Evolutionary conservation across 768 basidiomycete species (phyloP).

Genomic region (Termitomyces eurrhizus): DNA sequence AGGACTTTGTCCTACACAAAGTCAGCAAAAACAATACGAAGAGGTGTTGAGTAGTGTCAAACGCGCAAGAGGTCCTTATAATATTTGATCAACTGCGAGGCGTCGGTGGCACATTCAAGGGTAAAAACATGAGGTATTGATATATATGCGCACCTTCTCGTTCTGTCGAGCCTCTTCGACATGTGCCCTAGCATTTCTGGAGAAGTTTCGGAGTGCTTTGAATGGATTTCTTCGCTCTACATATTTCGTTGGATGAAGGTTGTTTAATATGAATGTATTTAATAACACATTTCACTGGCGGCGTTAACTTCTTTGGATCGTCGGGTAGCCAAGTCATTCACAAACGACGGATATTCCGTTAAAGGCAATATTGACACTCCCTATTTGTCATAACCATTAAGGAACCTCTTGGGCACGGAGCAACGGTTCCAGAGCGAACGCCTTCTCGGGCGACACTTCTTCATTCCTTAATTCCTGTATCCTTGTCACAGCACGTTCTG

Average conservation of each 20-base stretch:
- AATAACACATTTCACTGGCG: slow-evolving; percentile 36
- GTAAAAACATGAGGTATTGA: neutral
- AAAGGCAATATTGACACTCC: slow-evolving; percentile 19
- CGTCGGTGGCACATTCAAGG: slow-evolving; percentile 21
- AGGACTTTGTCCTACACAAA: too few relatives aligned
- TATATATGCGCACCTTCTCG: slow-evolving; percentile 29
- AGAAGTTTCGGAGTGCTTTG: slow-evolving; percentile 24
- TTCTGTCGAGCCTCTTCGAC: slow-evolving; percentile 30
- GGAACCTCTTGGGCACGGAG: slow-evolving; percentile 24
- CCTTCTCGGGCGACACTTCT: slow-evolving; percentile 24
- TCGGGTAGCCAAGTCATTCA: slow-evolving; percentile 30
- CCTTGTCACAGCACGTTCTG: slow-evolving; percentile 28
- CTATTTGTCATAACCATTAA: slow-evolving; percentile 14
- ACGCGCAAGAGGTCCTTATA: slow-evolving; percentile 28
- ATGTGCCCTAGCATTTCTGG: slow-evolving; percentile 29
- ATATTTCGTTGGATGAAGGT: neutral
- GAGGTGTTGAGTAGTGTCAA: slow-evolving; percentile 4
- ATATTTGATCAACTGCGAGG: slow-evolving; percentile 29
- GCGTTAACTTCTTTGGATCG: slow-evolving; percentile 29
- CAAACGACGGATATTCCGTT: slow-evolving; percentile 22
- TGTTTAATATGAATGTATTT: neutral
- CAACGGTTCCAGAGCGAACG: slow-evolving; percentile 20
- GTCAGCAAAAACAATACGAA: neutral
- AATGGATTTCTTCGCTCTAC: slow-evolving; percentile 25
- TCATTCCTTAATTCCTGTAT: slow-evolving; percentile 22